phyloP scores from a whole-genome alignment of 1,139 yeast genomes.

The Diutina ranongensis region DNA sequence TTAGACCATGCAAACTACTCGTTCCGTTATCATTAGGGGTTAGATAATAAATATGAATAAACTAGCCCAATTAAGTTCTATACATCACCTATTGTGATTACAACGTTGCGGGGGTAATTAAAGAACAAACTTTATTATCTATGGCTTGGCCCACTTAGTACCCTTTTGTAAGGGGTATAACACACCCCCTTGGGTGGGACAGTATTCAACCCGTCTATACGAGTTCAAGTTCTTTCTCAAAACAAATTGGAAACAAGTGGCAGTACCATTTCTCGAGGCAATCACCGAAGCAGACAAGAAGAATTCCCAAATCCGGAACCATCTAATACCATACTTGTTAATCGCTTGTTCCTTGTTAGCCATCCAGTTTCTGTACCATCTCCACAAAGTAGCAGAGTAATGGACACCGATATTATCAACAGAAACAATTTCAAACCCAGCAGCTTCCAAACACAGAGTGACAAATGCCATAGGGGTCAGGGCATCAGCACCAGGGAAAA shows the following conservation, averaged over 20 bases:
- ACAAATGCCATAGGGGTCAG: slow-evolving; percentile 88
- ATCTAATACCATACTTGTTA: slow-evolving; percentile 74
- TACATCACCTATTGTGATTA: too few species aligned
- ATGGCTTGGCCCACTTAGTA: slow-evolving; percentile 27
- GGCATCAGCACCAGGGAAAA: slow-evolving; percentile 97
- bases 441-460: slow-evolving; percentile 62
- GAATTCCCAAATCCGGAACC: slow-evolving; percentile 93
- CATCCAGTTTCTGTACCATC: slow-evolving; percentile 94
- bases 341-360: slow-evolving; percentile 69
- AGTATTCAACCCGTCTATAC: slow-evolving; percentile 72
- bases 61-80: too few species aligned
- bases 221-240: slow-evolving; percentile 83
- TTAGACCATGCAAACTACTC: too few species aligned
- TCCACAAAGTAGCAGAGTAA: slow-evolving; percentile 85
- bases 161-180: slow-evolving; percentile 49
- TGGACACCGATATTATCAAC: slow-evolving; percentile 88
- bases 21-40: too few species aligned
- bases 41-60: too few species aligned
- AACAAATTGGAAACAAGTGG: slow-evolving; percentile 84
- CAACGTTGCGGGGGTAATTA: too few species aligned
- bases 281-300: slow-evolving; percentile 76
- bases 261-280: slow-evolving; percentile 87
- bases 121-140: background rate
- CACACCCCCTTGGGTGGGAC: slow-evolving; percentile 70
- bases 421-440: slow-evolving; percentile 78